Base-by-base conservation (phyloP, 345 rosid species). In the Geranium brycei region DNA sequence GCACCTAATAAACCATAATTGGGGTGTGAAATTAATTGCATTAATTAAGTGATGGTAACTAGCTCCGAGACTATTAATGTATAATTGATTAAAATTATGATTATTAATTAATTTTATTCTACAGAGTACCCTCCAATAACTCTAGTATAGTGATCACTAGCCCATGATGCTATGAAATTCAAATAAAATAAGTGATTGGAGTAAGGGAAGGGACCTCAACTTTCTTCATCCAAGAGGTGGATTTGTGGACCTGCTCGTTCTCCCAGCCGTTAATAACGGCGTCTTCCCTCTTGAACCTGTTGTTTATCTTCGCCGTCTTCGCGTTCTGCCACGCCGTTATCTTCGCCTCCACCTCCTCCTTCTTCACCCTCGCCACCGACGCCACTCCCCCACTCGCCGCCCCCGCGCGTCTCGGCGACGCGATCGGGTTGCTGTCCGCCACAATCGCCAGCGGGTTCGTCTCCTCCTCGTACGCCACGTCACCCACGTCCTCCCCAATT, bases 261-360 rank as follows among this genome's bases (percentile, higher is more conserved):
- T 90, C 88, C 99, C 95, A 86, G 8, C 99, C 99, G 68, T 79
- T 83, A 73, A 90, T 85, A 17, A 93, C 64, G 0, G 99, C 99
- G 58, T 93, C 99, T 75, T 93, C 91, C 69, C 99, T 82, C 77
- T 93, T 93, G 68, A 90, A 85, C 85, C 92, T 78, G 41, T 93
- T 93, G 69, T 88, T 93, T 66, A 88, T 65, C 91, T 93, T 93
- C 0, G 97, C 84, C n/a, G 90, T 58, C 74, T 93, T 90, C 0
- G 91, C 91, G 73, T 86, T 93, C 70, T 90, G 90, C 97, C 97
- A 93, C 38, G 99, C 99, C n/a, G 72, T 63, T 75, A 90, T 90
- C 88, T 93, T 93, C 1, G 89, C 71, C 64, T 93, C 97, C 40
- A 88, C 96, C 72, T 93, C 99, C 65, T 93, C 99, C 65, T 80